Conservation (phyloP, 1,284 basidiomycete genomes). For the Entoloma clypeatum region DNA sequence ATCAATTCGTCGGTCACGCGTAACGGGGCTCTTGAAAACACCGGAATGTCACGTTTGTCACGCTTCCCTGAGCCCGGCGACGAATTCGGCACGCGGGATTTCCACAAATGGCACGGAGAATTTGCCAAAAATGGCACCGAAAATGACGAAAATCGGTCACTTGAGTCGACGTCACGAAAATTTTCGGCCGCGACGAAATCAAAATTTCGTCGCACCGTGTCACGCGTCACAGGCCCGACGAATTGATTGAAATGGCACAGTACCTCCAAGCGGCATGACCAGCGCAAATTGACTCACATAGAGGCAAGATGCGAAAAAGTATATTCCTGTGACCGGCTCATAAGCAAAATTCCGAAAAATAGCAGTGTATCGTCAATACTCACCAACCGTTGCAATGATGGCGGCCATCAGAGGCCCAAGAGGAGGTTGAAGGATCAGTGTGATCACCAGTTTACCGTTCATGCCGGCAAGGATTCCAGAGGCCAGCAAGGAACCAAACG, state of each 20-base stretch:
- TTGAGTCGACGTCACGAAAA: no score
- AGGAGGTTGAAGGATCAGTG: slow-evolving; percentile 62
- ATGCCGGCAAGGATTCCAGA: slow-evolving; percentile 68
- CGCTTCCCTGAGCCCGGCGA: neutral
- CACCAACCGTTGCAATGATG: slow-evolving; percentile 70
- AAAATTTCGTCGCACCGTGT: no score
- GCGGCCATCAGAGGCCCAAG: slow-evolving; percentile 75
- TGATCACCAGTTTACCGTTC: slow-evolving; percentile 62
- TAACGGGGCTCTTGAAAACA: no score
- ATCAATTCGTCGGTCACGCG: no score
- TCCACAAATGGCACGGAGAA: no score
- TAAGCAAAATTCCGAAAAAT: slow-evolving; percentile 36
- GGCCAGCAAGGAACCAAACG: slow-evolving; percentile 79
- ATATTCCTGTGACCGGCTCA: slow-evolving; percentile 43
- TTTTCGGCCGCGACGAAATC: no score
- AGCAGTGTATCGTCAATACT: slow-evolving; percentile 46
- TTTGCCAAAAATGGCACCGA: no score
- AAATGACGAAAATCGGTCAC: no score
- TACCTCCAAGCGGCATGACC: slow-evolving; percentile 76
- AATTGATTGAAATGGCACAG: slow-evolving; percentile 10
- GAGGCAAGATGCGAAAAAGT: slow-evolving; percentile 70
- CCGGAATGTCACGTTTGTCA: no score
- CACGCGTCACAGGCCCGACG: no score
- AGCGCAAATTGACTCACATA: slow-evolving; percentile 60
- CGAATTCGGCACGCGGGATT: neutral